Conservation (phyloP, 257 asterid genomes). For the Ilex asprella region DNA sequence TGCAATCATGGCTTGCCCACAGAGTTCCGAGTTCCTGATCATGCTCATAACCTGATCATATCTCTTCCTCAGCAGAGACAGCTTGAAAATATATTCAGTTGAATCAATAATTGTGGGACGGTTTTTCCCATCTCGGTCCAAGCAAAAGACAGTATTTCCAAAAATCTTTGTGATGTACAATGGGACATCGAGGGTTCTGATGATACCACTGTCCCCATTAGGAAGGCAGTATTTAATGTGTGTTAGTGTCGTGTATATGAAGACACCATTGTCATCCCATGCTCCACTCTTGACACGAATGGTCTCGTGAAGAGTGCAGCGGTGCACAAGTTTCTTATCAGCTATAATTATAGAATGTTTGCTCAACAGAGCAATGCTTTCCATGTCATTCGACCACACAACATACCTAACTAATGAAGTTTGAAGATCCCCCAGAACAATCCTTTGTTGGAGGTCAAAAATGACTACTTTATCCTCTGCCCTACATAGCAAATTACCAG, state of each 20-base stretch:
- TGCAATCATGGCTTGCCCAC: conserved; percentile 99
- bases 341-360: conserved; percentile 95
- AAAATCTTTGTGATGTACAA: conserved; percentile 79
- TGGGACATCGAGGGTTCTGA: conserved; percentile 88
- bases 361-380: conserved; percentile 87
- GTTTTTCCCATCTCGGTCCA: conserved; percentile 93
- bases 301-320: conserved; percentile 97
- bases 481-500: conserved; percentile 88
- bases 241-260: conserved; percentile 82
- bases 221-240: conserved; percentile 98
- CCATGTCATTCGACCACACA: conserved; percentile 97
- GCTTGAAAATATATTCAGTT: conserved; percentile 79
- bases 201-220: conserved; percentile 94
- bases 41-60: conserved; percentile 93
- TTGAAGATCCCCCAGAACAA: conserved; percentile 78
- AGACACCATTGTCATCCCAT: conserved; percentile 98
- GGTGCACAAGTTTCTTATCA: conserved; percentile 85
- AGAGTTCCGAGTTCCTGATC: conserved; percentile 86
- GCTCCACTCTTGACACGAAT: conserved; percentile 99
- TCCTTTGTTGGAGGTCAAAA: conserved; percentile 89
- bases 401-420: conserved; percentile 79
- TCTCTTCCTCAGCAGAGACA: conserved; percentile 66
- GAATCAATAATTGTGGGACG: conserved; percentile 91
- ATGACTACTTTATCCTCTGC: conserved; percentile 92
- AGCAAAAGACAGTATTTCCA: conserved; percentile 85